Evolutionary conservation across 2,329 filamentous ascomycete genomes (phyloP).

Genomic region (Incumbomyces lentus): DNA sequence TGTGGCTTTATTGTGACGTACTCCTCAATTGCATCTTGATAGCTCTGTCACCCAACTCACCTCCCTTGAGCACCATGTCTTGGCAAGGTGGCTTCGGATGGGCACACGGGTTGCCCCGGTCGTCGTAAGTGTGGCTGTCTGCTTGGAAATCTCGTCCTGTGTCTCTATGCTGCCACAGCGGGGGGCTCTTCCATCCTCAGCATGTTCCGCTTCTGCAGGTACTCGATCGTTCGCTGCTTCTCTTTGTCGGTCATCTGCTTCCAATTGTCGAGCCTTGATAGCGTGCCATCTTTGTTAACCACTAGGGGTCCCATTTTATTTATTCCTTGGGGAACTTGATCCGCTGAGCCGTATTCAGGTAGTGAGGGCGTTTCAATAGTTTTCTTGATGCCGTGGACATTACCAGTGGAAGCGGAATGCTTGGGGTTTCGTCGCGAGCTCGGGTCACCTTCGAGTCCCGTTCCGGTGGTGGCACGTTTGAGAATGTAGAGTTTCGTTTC

Average conservation of each 20-base stretch:
- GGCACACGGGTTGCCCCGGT: too few relatives aligned
- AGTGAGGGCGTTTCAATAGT: background rate
- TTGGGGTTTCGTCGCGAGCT: background rate
- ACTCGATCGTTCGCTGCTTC: constrained; percentile 53
- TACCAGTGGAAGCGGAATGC: background rate
- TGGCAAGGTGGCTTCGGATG: too few relatives aligned
- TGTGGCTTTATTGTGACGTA: too few relatives aligned
- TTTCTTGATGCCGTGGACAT: background rate
- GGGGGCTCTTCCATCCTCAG: constrained; percentile 40
- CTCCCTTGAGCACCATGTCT: too few relatives aligned
- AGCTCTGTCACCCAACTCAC: too few relatives aligned
- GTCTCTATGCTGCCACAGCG: background rate
- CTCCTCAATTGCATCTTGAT: too few relatives aligned
- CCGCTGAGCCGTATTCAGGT: background rate
- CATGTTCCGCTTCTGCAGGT: constrained; percentile 61
- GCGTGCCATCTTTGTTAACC: constrained; percentile 60
- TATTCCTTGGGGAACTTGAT: constrained; percentile 40
- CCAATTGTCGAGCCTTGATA: constrained; percentile 66
- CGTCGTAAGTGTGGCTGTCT: too few relatives aligned
- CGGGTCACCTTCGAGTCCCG: background rate
- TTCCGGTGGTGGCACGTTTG: constrained; percentile 22
- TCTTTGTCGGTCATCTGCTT: constrained; percentile 59
- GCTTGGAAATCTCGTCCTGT: too few relatives aligned
- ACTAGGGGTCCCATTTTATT: constrained; percentile 64
- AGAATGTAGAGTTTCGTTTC: constrained; percentile 45